Evolutionary conservation across 129 eudicot genomes (phyloP).

Genomic region (Erigeron canadensis): DNA sequence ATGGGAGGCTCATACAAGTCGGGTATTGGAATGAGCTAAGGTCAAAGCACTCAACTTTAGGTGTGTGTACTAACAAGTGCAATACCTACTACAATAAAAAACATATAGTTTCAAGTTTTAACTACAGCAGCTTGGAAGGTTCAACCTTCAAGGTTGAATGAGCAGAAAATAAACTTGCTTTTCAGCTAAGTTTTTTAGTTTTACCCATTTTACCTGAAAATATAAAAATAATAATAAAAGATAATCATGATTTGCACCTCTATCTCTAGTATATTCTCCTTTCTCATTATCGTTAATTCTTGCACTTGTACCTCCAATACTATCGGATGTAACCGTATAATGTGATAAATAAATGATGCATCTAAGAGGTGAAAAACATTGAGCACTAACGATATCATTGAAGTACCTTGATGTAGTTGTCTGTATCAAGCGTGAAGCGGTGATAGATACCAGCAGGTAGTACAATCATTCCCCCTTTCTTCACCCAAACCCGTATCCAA

Average conservation of each 20-base stretch:
- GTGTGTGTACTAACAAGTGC: not conserved
- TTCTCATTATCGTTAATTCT: not conserved
- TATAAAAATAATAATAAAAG: too few relatives aligned
- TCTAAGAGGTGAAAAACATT: not conserved
- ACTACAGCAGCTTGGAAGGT: too few relatives aligned
- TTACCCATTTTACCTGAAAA: not conserved
- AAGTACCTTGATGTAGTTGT: constrained; percentile 88
- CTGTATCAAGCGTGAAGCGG: constrained; percentile 91
- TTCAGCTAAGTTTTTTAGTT: not conserved
- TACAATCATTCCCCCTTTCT: constrained; percentile 96
- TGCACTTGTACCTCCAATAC: not conserved
- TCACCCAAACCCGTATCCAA: constrained; percentile 94
- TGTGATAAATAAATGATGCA: not conserved
- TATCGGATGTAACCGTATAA: not conserved
- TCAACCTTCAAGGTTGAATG: not conserved
- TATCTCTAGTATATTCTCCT: not conserved
- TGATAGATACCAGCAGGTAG: constrained; percentile 97
- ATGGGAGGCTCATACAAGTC: not conserved
- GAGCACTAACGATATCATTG: not conserved
- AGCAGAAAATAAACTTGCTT: not conserved
- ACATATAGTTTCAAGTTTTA: not conserved
- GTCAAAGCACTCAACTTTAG: not conserved
- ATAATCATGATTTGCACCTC: too few relatives aligned
- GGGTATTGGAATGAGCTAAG: not conserved
- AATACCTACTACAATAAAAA: not conserved